phyloP scores from a whole-genome alignment of 805 yeast genomes.

The Candida tammaniensis region DNA sequence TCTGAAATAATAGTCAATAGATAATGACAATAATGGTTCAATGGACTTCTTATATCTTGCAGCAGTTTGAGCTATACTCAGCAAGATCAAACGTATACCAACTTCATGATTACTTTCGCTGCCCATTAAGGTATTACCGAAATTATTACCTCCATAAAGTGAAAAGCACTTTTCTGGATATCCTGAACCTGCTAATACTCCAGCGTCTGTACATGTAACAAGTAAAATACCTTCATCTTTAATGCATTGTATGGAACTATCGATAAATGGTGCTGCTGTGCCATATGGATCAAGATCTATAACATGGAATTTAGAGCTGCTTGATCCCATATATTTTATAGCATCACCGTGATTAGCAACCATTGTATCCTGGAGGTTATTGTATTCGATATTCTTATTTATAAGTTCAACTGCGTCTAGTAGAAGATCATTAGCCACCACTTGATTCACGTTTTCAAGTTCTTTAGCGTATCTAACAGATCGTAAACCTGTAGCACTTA shows the following conservation, averaged over 20 bases:
- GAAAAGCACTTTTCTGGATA: constrained; percentile 97
- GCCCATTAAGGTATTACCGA: constrained; percentile 52
- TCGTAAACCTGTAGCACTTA: constrained; percentile 92
- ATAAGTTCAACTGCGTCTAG: constrained; percentile 85
- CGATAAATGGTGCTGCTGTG: constrained; percentile 93
- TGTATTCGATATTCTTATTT: constrained; percentile 64
- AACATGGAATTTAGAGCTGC: constrained; percentile 62
- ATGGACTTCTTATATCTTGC: constrained; percentile 85
- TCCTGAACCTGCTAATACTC: constrained; percentile 92
- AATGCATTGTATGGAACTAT: constrained; percentile 83
- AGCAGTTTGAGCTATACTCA: constrained; percentile 74
- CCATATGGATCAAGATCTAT: constrained; percentile 98
- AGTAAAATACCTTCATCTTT: constrained; percentile 80
- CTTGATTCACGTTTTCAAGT: constrained; percentile 67
- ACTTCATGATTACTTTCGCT: constrained; percentile 87
- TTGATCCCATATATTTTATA: constrained; percentile 64
- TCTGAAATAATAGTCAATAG: constrained; percentile 91
- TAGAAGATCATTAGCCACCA: constrained; percentile 88
- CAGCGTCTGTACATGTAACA: constrained; percentile 95
- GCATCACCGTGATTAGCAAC: constrained; percentile 84
- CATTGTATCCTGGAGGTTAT: constrained; percentile 57
- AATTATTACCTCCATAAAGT: constrained; percentile 86
- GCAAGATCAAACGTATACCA: constrained; percentile 80
- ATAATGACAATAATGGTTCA: constrained; percentile 80
- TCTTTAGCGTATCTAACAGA: constrained; percentile 93